phyloP scores from a whole-genome alignment of 2,329 filamentous ascomycete species.

The Didymellaceae sp. region DNA sequence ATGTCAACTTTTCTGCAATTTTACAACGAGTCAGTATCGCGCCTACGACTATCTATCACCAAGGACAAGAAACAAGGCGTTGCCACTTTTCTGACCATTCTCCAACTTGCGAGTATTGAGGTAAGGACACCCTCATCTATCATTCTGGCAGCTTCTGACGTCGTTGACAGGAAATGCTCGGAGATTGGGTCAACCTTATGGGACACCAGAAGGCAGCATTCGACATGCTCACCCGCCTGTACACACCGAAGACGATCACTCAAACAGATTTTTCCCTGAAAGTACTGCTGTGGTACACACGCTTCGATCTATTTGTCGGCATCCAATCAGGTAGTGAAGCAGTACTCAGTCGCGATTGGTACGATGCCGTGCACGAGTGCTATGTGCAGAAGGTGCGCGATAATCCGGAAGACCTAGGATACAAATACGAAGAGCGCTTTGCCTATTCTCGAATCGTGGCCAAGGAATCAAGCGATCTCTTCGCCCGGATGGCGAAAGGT shows the following conservation, averaged over 20 bases:
- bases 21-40: constrained; percentile 85
- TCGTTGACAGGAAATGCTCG: constrained; percentile 77
- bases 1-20: constrained; percentile 85
- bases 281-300: constrained; percentile 85
- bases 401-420: constrained; percentile 68
- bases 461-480: constrained; percentile 80
- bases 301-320: constrained; percentile 85
- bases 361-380: constrained; percentile 67
- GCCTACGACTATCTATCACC: constrained; percentile 74
- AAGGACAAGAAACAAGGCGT: constrained; percentile 73
- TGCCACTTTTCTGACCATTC: constrained; percentile 80
- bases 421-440: constrained; percentile 71
- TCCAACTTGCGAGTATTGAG: constrained; percentile 93
- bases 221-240: constrained; percentile 78
- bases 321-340: constrained; percentile 82
- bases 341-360: constrained; percentile 79
- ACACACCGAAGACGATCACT: constrained; percentile 76
- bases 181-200: constrained; percentile 93
- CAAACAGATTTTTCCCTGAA: constrained; percentile 73
- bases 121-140: constrained; percentile 56
- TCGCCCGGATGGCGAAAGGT: constrained; percentile 70
- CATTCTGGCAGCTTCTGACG: constrained; percentile 12
- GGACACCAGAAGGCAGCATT: constrained; percentile 91
- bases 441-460: constrained; percentile 74
- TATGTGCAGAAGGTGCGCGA: constrained; percentile 65